Evolutionary conservation across 176 grass and related monocot genomes (phyloP).

Genomic region (Oryza officinalis): DNA sequence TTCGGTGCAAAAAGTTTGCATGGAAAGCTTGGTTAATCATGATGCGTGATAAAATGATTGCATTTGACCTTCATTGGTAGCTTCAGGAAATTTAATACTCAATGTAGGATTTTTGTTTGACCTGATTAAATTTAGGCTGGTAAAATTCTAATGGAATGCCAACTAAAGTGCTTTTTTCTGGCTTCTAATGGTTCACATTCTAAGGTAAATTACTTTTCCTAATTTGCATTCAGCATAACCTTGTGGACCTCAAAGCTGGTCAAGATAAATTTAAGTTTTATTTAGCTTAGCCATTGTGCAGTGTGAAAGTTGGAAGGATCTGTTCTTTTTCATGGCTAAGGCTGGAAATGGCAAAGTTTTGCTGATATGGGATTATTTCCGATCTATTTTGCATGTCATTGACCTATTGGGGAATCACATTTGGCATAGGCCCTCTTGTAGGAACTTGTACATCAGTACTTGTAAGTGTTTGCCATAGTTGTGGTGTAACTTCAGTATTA

Average conservation of each 20-base stretch:
- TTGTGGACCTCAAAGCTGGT: background rate
- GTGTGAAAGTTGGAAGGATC: constrained; percentile 5
- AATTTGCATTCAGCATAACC: background rate
- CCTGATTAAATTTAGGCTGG: background rate
- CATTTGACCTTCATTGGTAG: background rate
- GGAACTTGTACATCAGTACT: background rate
- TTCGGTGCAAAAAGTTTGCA: background rate
- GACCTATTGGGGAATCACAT: background rate
- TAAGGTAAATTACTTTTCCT: background rate
- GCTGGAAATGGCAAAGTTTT: background rate
- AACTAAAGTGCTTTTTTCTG: background rate
- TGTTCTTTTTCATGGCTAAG: background rate
- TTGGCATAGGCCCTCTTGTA: background rate
- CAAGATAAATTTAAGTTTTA: constrained; percentile 3
- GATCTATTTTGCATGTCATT: background rate
- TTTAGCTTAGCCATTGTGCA: background rate
- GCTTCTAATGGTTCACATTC: background rate
- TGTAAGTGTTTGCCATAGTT: background rate
- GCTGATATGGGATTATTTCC: background rate
- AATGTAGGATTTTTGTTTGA: background rate
- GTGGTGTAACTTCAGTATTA: background rate
- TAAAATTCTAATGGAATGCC: background rate
- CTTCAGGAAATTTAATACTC: background rate
- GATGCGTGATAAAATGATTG: background rate
- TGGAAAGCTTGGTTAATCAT: background rate